Percentiles rank a stretch among this genome's conserved stretches.
Evolutionary conservation across 192 early-diverging fungal genomes (phyloP).

Genomic region (Phycomyces blakesleeanus): DNA sequence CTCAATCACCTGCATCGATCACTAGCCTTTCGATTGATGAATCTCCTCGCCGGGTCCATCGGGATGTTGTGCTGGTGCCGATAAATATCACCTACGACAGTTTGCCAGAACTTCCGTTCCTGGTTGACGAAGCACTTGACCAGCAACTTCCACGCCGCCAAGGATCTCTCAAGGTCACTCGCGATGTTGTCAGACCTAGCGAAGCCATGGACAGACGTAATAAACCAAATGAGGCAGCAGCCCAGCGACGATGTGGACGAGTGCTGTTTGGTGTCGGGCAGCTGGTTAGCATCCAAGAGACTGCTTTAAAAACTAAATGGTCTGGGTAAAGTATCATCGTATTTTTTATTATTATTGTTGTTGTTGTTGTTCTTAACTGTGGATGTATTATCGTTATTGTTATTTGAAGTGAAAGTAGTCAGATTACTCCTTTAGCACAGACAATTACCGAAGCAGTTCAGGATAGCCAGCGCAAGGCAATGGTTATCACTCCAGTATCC

Average conservation of each 20-base stretch:
- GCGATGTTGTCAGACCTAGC: constrained; percentile 21
- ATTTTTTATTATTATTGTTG: not conserved
- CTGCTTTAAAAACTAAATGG: constrained; percentile 12
- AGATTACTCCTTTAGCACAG: not conserved
- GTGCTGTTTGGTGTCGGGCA: constrained; percentile 25
- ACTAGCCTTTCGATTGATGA: constrained; percentile 9
- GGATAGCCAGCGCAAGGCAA: constrained; percentile 22
- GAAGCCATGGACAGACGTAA: constrained; percentile 30
- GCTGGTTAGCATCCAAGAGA: constrained; percentile 28
- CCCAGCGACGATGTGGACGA: constrained; percentile 15
- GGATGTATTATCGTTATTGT: not conserved
- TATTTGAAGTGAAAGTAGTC: not conserved
- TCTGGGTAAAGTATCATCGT: no score
- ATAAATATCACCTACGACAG: constrained; percentile 38
- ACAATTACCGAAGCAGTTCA: constrained; percentile 29
- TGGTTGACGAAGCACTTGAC: constrained; percentile 35
- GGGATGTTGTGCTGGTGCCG: constrained; percentile 31
- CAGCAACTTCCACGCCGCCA: constrained; percentile 19
- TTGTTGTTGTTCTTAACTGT: not conserved
- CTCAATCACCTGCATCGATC: constrained; percentile 15
- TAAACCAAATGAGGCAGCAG: constrained; percentile 9
- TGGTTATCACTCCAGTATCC: constrained; percentile 25
- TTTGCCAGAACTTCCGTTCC: constrained; percentile 25
- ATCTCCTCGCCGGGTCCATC: not conserved
- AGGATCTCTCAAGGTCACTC: not conserved